Percentiles rank a stretch among this genome's conserved stretches.
These are phyloP conservation scores for Beta lomatogona DNA, from an alignment of 179 eudicot species.

Conservation along the genomic window DNA sequence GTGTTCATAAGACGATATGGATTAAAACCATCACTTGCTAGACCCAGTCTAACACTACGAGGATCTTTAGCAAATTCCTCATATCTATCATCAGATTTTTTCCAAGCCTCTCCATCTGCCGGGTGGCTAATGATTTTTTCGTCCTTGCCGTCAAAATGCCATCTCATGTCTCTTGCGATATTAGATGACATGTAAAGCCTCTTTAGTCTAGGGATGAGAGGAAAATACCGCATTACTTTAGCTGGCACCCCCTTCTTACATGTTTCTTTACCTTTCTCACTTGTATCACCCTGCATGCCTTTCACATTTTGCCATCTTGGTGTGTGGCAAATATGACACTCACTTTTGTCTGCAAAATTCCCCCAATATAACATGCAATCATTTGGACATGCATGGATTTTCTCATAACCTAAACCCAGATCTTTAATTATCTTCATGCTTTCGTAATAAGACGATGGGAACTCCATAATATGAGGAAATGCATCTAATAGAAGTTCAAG, in stretches of 20 bases:
- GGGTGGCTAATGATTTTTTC: conserved; percentile 29
- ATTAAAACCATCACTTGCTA: background rate
- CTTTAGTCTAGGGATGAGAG: conserved; percentile 25
- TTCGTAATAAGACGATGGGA: conserved; percentile 4
- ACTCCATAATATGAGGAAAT: background rate
- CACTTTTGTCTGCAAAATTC: background rate
- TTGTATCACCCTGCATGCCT: background rate
- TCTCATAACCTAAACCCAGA: conserved; percentile 22
- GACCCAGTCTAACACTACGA: conserved; percentile 11
- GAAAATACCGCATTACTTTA: conserved; percentile 28
- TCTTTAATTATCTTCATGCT: background rate
- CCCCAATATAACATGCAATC: conserved; percentile 30
- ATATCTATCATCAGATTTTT: conserved; percentile 1
- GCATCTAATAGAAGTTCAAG: background rate
- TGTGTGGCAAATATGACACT: conserved; percentile 20
- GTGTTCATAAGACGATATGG: no score
- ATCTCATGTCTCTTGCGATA: conserved; percentile 15
- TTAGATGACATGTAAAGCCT: conserved; percentile 17
- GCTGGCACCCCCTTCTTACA: background rate
- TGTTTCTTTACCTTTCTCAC: background rate
- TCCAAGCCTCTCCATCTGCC: conserved; percentile 7
- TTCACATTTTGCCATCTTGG: conserved; percentile 20
- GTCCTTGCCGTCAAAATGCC: conserved; percentile 19
- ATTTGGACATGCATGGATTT: conserved; percentile 28
- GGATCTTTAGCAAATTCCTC: background rate